Evolutionary conservation across 2,329 filamentous ascomycete species (phyloP), one percentile per base, ranked within the genome.

Genomic region (Penicillium sclerotigenum): DNA sequence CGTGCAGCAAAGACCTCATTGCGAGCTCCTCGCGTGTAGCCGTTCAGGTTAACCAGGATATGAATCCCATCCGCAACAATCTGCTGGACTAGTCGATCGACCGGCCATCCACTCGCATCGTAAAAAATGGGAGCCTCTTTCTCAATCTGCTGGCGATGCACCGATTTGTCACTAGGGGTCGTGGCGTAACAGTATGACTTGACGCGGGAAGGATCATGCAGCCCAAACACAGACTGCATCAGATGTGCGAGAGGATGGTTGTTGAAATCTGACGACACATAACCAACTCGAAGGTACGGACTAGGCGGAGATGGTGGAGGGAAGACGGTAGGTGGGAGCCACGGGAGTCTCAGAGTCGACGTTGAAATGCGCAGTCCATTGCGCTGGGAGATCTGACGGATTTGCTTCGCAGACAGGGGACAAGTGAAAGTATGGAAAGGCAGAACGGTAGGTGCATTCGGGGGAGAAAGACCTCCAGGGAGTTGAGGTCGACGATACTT

Each of bases 361-460:
- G 88, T 91, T 0, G 93, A 96, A 65, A 99, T 97, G 37, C 94
- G 87, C 31, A 95, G 81, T 1, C 91, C 94, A 69, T 99, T 99
- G 24, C 94, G 85, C 72, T 97, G 93, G 9, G 94, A 97, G 61
- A 99, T 99, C 68, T 89, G 84, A 16, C 94, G 88, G 57, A 99
- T 91, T 63, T 97, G 90, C 71, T 89, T 91, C 4, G 94, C 91
- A 7, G 90, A 91, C 62, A 99, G 80, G 0, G 94, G 94, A 62
- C 90, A 96, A 1, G 94, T 99, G 68, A 99, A 99, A 0, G 94
- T 97, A 72, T 99, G 94, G 69, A 99, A 99, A 0, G 94, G 94
- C 1, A 99, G 80, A 1, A 99, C 92, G 0, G 94, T 99, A 2
- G 94, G 94, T 6, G 94, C 93, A 29, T 89, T 86, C 4, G 94